Evolutionary conservation across 768 basidiomycete species (phyloP).

Genomic region (Guyanaporus albipodus): DNA sequence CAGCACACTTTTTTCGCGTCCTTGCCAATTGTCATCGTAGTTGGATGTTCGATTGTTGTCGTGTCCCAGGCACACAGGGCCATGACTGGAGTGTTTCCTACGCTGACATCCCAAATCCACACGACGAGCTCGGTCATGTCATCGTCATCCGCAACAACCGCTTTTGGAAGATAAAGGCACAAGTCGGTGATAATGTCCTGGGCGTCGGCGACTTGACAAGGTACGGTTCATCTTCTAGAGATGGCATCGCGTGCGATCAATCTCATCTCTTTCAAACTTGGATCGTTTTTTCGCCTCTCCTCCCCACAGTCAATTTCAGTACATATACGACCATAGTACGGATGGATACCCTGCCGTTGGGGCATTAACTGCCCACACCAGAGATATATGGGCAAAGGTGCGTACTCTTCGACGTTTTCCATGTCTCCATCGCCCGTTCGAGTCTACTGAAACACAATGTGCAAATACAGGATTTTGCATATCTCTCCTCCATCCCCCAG

Average conservation of each 20-base stretch:
- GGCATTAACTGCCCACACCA: slow-evolving; percentile 69
- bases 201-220: slow-evolving; percentile 62
- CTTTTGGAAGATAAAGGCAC: slow-evolving; percentile 74
- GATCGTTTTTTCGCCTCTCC: background rate
- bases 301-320: slow-evolving; percentile 58
- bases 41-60: slow-evolving; percentile 93
- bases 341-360: slow-evolving; percentile 72
- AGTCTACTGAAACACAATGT: background rate
- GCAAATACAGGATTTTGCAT: slow-evolving; percentile 56
- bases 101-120: slow-evolving; percentile 40
- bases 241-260: background rate
- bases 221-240: slow-evolving; percentile 34
- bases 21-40: slow-evolving; percentile 33
- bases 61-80: slow-evolving; percentile 69
- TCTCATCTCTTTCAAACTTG: background rate
- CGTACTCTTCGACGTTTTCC: background rate
- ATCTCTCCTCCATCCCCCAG: slow-evolving; percentile 51
- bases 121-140: slow-evolving; percentile 65
- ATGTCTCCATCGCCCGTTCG: background rate
- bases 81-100: slow-evolving; percentile 76
- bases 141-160: slow-evolving; percentile 83
- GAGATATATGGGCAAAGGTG: slow-evolving; percentile 89
- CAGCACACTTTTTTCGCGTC: background rate
- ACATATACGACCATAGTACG: slow-evolving; percentile 64
- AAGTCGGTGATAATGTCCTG: slow-evolving; percentile 51